Conservation (phyloP, 148 eudicot genomes). For the Silene uniflora region DNA sequence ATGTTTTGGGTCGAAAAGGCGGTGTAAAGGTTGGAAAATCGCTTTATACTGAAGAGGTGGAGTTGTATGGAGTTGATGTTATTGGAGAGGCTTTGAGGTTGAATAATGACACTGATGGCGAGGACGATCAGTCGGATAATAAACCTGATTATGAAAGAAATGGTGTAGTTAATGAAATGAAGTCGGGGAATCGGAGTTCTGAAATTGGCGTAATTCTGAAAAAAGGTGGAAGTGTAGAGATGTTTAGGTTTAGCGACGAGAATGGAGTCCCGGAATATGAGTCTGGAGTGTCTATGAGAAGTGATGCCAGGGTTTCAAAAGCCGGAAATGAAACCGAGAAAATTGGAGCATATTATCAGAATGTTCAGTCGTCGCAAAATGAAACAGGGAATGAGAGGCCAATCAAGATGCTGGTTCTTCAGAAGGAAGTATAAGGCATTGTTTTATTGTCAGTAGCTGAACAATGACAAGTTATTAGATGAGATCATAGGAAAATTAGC, state of each 20-base stretch:
- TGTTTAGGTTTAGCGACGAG: constrained; percentile 24
- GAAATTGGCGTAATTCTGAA: constrained; percentile 17
- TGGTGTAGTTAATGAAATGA: neutral
- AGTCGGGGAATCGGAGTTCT: neutral
- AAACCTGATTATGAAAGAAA: neutral
- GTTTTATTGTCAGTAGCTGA: neutral
- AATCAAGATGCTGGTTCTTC: neutral
- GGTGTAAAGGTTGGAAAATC: neutral
- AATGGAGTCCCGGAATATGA: constrained; percentile 20
- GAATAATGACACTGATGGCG: constrained; percentile 8
- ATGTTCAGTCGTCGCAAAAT: neutral
- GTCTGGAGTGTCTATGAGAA: constrained; percentile 7
- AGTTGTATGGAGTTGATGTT: constrained; percentile 15
- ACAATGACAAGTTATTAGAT: neutral
- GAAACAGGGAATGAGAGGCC: neutral
- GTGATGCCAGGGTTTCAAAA: neutral
- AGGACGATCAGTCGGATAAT: neutral
- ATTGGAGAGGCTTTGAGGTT: constrained; percentile 13
- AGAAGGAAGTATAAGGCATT: neutral
- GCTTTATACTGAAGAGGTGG: neutral
- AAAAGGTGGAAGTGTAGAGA: neutral
- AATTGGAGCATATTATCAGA: neutral
- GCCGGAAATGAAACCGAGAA: neutral
- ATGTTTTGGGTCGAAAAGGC: constrained; percentile 24
- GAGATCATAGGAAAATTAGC: neutral